Conservation (phyloP, 2,329 filamentous ascomycete species). For the Xylaria digitata region DNA sequence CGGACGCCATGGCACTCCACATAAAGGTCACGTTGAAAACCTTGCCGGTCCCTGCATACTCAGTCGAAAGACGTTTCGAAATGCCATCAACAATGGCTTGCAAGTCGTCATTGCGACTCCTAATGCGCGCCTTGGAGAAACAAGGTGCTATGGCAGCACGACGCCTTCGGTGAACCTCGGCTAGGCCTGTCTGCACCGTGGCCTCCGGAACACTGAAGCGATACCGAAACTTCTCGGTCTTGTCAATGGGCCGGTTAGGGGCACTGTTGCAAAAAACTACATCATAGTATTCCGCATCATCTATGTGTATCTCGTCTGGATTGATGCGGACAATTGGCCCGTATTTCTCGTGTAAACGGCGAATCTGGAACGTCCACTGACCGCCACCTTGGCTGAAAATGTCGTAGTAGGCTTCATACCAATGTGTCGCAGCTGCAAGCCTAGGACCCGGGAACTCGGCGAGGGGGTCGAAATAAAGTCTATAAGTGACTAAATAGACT, state of each 20-base stretch:
- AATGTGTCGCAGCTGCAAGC: slow-evolving; percentile 20
- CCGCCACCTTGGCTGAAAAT: slow-evolving; percentile 25
- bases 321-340: slow-evolving; percentile 23
- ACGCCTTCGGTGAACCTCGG: slow-evolving; percentile 4
- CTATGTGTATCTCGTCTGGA: slow-evolving; percentile 20
- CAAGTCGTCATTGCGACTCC: neutral
- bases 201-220: slow-evolving; percentile 15
- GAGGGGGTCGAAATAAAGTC: slow-evolving; percentile 13
- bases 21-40: neutral
- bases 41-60: slow-evolving; percentile 4
- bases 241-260: slow-evolving; percentile 9
- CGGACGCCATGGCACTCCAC: slow-evolving; percentile 4
- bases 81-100: neutral
- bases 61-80: neutral
- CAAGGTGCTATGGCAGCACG: slow-evolving; percentile 12
- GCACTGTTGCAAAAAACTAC: slow-evolving; percentile 6
- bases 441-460: slow-evolving; percentile 30
- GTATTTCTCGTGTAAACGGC: slow-evolving; percentile 20
- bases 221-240: slow-evolving; percentile 1
- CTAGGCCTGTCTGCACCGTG: neutral
- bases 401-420: slow-evolving; percentile 31
- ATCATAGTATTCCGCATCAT: slow-evolving; percentile 14
- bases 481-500: slow-evolving; percentile 3
- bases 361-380: slow-evolving; percentile 8
- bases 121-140: slow-evolving; percentile 14